Conservation (phyloP, 2,329 filamentous ascomycete species). For the Incumbomyces delicatus region DNA sequence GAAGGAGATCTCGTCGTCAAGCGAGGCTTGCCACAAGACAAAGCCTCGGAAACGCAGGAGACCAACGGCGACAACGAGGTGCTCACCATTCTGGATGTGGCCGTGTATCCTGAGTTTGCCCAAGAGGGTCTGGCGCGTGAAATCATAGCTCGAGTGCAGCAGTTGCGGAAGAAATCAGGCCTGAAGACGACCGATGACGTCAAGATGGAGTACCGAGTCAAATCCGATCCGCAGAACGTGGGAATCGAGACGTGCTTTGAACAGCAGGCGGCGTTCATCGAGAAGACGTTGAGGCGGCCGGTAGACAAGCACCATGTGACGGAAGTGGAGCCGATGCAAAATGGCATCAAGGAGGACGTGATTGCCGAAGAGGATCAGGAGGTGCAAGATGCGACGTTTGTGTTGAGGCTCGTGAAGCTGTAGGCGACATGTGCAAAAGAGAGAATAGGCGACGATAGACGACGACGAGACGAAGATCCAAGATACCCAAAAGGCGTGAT, state of each 20-base stretch:
- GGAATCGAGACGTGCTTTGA: slow-evolving; percentile 62
- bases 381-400: slow-evolving; percentile 70
- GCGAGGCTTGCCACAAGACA: slow-evolving; percentile 65
- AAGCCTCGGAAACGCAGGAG: slow-evolving; percentile 64
- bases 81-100: slow-evolving; percentile 78
- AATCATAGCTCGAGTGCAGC: slow-evolving; percentile 86
- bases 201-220: slow-evolving; percentile 81
- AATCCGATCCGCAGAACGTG: slow-evolving; percentile 67
- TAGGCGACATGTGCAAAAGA: slow-evolving; percentile 28
- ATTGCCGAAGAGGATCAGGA: slow-evolving; percentile 79
- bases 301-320: slow-evolving; percentile 60
- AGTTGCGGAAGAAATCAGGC: slow-evolving; percentile 85
- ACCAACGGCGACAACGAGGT: slow-evolving; percentile 84
- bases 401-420: slow-evolving; percentile 65
- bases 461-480: slow-evolving; percentile 1
- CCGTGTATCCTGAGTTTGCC: slow-evolving; percentile 72
- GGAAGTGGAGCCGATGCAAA: slow-evolving; percentile 42
- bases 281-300: slow-evolving; percentile 67
- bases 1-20: slow-evolving; percentile 76
- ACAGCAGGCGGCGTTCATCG: slow-evolving; percentile 57
- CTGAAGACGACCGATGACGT: slow-evolving; percentile 88
- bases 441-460: neutral
- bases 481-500: neutral
- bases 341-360: slow-evolving; percentile 45
- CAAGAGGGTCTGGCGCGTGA: slow-evolving; percentile 85